Evolutionary conservation across 331 rosid species (phyloP), one percentile per base, ranked within the genome.

Genomic region (Arachis monticola): DNA sequence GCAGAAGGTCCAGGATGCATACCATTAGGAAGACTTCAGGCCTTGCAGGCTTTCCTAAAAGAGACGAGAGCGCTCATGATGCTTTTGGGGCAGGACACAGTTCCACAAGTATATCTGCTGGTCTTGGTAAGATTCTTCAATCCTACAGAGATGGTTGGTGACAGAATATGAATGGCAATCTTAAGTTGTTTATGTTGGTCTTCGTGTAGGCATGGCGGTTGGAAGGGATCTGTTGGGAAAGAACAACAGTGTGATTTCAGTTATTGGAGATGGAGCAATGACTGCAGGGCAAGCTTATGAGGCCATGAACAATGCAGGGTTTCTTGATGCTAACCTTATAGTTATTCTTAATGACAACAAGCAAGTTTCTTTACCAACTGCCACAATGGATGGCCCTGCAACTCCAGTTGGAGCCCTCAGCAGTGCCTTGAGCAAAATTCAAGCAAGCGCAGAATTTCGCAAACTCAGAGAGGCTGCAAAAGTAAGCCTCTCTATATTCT

Each of bases 251-350:
- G 83, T 93, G 17, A 85, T 93, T 57, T 86, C 97, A 2, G 98
- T 93, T 81, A 93, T 93, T 22, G 96, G 97, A 72, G 96, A 93
- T 79, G 97, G 98, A 30, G 96, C 96, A 57, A 89, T 91, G 91
- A 89, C 97, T 10, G 98, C 96, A 5, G 98, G 98, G 59, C 93
- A 91, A 86, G 98, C 96, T 31, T 93, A 91, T n/a, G 98, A 93
- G 77, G 98, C 98, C 60, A 77, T 93, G 97, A 93, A 89, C 80
- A 93, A 91, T 35, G 96, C 97, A 59, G 97, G 98, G 52, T 93
- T 76, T 61, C 81, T 93, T 35, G 98, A 89, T 45, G 17, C 93
- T 17, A 93, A 93, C 79, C 53, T 93, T 83, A 91, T 93, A 9
- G 85, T 91, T 55, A 64, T 93, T 63, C 80, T 91, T 11, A 93